phyloP scores from a whole-genome alignment of 164 flowering plant genomes.

The Pachysandra terminalis region DNA sequence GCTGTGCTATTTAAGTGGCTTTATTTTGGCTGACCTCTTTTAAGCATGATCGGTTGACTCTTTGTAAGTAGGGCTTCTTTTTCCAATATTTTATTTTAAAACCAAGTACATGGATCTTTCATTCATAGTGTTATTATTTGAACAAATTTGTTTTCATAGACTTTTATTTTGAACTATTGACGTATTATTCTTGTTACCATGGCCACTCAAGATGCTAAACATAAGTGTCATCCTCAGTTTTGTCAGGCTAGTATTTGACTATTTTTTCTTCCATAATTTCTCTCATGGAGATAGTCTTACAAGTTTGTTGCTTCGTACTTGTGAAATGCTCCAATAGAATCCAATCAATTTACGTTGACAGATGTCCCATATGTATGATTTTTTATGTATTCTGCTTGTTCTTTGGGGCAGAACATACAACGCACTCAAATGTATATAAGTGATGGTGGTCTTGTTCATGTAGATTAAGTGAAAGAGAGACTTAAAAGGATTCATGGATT shows the following conservation, averaged over 20 bases:
- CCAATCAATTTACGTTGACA: neutral
- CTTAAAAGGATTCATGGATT: conserved; percentile 52
- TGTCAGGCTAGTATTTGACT: no score
- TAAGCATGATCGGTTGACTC: no score
- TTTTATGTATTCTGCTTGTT: conserved; percentile 19
- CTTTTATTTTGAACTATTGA: no score
- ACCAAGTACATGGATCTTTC: no score
- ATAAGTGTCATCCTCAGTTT: neutral
- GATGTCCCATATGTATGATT: conserved; percentile 12
- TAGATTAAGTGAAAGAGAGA: conserved; percentile 67
- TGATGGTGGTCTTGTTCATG: conserved; percentile 53
- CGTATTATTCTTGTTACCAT: no score
- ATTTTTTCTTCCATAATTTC: neutral
- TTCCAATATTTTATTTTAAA: no score
- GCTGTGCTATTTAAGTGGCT: no score
- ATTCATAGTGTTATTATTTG: no score
- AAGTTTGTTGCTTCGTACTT: conserved; percentile 3
- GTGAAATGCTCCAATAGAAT: conserved; percentile 1
- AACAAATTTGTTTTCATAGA: no score
- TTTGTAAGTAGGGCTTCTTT: no score
- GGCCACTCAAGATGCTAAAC: neutral
- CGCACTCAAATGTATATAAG: conserved; percentile 27
- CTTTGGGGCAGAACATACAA: conserved; percentile 17
- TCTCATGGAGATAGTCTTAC: neutral
- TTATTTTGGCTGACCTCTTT: no score